phyloP scores from a whole-genome alignment of 768 basidiomycete genomes.

The Russula foetens region DNA sequence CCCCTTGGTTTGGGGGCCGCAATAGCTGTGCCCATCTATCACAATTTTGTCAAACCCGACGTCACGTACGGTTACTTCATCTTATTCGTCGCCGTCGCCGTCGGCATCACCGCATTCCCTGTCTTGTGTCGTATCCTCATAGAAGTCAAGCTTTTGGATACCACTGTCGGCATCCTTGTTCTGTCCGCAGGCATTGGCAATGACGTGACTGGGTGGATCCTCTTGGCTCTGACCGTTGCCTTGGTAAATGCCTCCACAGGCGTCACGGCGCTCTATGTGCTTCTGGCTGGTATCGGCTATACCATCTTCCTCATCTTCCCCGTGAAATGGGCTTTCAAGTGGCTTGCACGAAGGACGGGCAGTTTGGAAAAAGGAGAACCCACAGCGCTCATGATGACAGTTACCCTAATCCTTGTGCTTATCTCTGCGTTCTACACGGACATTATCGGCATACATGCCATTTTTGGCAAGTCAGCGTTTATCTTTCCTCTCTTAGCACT shows the following conservation, averaged over 20 bases:
- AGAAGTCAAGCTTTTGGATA: constrained; percentile 74
- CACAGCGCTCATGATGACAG: constrained; percentile 66
- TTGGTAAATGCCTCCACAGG: constrained; percentile 73
- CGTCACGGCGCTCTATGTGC: constrained; percentile 69
- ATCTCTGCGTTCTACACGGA: constrained; percentile 78
- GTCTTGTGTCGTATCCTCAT: constrained; percentile 81
- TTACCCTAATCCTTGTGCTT: constrained; percentile 69
- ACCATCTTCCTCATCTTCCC: constrained; percentile 59
- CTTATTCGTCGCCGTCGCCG: constrained; percentile 77
- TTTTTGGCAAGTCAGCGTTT: constrained; percentile 40
- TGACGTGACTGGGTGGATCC: constrained; percentile 64
- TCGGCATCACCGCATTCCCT: constrained; percentile 77
- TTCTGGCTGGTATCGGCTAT: constrained; percentile 62
- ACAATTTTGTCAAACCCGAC: constrained; percentile 46
- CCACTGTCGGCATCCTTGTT: constrained; percentile 74
- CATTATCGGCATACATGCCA: constrained; percentile 71
- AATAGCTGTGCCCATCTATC: constrained; percentile 64
- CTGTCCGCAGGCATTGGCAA: constrained; percentile 76
- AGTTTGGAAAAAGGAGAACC: constrained; percentile 68
- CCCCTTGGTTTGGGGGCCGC: constrained; percentile 80
- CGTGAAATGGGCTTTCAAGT: constrained; percentile 52
- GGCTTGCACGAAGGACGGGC: constrained; percentile 60
- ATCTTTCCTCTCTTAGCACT: not conserved
- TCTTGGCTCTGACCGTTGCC: constrained; percentile 77
- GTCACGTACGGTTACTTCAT: constrained; percentile 77